Conservation (phyloP, 805 yeast genomes). For the Teunomyces lycoperdinae region DNA sequence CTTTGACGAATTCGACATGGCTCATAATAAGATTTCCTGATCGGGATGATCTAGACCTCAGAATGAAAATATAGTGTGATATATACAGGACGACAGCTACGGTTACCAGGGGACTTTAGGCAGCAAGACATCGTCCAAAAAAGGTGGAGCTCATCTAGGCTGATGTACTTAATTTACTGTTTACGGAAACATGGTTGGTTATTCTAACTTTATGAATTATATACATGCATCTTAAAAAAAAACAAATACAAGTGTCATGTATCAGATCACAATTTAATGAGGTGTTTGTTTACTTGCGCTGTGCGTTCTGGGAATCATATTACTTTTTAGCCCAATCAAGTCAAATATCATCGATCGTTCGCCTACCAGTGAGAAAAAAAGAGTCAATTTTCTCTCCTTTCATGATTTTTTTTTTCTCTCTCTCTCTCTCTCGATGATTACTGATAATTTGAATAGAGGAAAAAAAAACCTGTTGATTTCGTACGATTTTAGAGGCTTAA, state of each 20-base stretch:
- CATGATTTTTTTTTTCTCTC: neutral
- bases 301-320: neutral
- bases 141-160: neutral
- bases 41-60: conserved; percentile 2
- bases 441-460: neutral
- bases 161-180: neutral
- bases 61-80: neutral
- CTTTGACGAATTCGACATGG: neutral
- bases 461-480: neutral
- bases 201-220: too few relatives aligned
- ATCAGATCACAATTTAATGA: neutral
- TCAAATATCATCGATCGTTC: neutral
- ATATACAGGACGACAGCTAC: neutral
- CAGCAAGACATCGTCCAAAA: too few relatives aligned
- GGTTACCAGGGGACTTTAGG: too few relatives aligned
- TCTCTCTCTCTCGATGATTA: neutral
- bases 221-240: neutral
- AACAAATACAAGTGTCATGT: neutral
- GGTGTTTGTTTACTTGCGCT: neutral
- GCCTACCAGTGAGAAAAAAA: neutral
- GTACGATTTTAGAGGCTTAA: too few relatives aligned
- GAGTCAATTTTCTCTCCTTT: neutral
- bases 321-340: neutral
- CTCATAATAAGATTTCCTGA: neutral
- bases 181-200: neutral